phyloP scores from a whole-genome alignment of 768 basidiomycete genomes.

The Chalciporus piperatus region DNA sequence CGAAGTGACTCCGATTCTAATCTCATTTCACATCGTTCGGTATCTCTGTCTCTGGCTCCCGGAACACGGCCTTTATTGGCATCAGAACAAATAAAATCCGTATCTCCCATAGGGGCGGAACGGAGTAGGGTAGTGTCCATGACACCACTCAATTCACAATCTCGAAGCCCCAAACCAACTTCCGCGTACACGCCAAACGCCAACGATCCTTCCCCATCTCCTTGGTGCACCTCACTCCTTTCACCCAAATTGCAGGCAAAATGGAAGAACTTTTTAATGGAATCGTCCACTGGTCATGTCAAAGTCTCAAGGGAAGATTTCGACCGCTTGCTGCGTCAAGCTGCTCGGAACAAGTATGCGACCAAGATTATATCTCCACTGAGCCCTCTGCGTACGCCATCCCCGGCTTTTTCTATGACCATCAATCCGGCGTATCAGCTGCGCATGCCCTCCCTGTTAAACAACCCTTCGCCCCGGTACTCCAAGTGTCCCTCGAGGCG shows the following conservation, averaged over 20 bases:
- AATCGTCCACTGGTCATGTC: not conserved
- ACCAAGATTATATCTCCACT: constrained; percentile 30
- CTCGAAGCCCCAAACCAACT: constrained; percentile 1
- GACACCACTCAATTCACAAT: constrained; percentile 9
- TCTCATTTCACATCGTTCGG: constrained; percentile 7
- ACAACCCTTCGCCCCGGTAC: constrained; percentile 23
- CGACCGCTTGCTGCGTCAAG: constrained; percentile 25
- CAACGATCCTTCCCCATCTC: not conserved
- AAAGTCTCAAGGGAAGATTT: constrained; percentile 19
- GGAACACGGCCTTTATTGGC: constrained; percentile 26
- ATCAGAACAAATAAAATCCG: constrained; percentile 19
- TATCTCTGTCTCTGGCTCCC: constrained; percentile 22
- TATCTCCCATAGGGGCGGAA: constrained; percentile 31
- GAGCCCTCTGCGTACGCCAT: constrained; percentile 27
- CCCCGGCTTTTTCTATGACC: constrained; percentile 11
- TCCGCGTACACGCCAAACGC: not conserved
- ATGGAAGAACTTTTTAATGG: not conserved
- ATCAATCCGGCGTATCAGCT: constrained; percentile 13
- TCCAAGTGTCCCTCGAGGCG: constrained; percentile 13
- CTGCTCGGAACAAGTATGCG: constrained; percentile 23
- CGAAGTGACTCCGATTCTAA: constrained; percentile 7
- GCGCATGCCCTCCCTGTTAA: constrained; percentile 23
- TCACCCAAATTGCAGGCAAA: constrained; percentile 4
- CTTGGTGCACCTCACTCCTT: constrained; percentile 10
- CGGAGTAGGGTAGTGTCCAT: constrained; percentile 23